These are phyloP conservation scores for Aegilops bicornis DNA, from an alignment of 176 grass and related monocot genomes.

Conservation along the genomic window DNA sequence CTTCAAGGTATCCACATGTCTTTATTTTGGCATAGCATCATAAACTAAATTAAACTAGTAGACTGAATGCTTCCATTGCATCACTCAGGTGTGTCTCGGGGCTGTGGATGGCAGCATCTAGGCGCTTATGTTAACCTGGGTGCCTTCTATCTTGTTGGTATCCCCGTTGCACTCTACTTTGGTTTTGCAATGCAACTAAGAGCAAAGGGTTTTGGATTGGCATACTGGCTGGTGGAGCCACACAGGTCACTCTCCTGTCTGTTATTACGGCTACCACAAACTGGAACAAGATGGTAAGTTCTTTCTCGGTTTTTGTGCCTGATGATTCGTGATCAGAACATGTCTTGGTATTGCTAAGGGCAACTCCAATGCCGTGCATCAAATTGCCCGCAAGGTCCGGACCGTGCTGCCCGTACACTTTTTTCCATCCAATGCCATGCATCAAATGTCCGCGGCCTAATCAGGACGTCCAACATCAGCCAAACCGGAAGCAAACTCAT, in stretches of 20 bases:
- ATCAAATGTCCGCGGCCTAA: too few relatives aligned
- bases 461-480: too few relatives aligned
- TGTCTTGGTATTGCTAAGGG: not conserved
- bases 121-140: constrained; percentile 68
- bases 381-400: too few relatives aligned
- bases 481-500: too few relatives aligned
- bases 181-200: constrained; percentile 49
- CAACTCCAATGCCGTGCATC: too few relatives aligned
- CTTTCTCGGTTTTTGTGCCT: not conserved
- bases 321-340: too few relatives aligned
- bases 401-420: too few relatives aligned
- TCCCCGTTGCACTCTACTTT: constrained; percentile 42
- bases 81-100: constrained; percentile 52
- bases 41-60: not conserved
- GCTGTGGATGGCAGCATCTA: constrained; percentile 67
- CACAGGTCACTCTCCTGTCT: constrained; percentile 40
- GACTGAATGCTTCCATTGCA: too few relatives aligned
- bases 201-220: constrained; percentile 51
- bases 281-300: constrained; percentile 51
- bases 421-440: too few relatives aligned
- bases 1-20: constrained; percentile 38
- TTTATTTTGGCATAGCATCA: not conserved
- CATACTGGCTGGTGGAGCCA: constrained; percentile 48
- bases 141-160: constrained; percentile 55
- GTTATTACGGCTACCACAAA: constrained; percentile 45